Evolutionary conservation across 1,284 basidiomycete species (phyloP).

Genomic region (Trametes versicolor): DNA sequence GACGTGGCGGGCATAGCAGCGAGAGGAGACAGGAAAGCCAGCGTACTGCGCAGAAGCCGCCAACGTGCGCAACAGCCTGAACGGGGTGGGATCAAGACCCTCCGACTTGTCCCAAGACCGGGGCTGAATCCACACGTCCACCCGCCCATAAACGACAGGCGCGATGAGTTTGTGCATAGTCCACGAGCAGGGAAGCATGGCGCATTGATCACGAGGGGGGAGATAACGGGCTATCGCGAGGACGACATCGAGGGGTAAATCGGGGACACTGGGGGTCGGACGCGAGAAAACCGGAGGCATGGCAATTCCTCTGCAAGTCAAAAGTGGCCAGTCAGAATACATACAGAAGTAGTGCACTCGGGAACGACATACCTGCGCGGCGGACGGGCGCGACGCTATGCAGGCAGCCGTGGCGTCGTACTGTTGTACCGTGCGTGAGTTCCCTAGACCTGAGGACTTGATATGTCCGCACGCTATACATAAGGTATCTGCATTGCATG

Average conservation of each 20-base stretch:
- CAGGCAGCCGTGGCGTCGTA: too few species aligned
- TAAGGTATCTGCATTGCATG: too few species aligned
- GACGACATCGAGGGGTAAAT: not conserved
- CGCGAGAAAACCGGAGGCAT: not conserved
- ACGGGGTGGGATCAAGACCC: not conserved
- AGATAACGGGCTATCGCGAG: not conserved
- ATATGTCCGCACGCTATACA: too few species aligned
- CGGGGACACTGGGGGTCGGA: not conserved
- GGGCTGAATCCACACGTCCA: not conserved
- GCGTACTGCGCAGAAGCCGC: not conserved
- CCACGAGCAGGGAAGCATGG: not conserved
- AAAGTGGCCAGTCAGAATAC: too few species aligned
- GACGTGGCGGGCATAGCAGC: not conserved
- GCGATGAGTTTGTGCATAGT: not conserved
- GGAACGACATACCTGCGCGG: too few species aligned
- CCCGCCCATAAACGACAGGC: not conserved
- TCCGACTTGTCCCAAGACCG: not conserved
- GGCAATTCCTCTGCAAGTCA: too few species aligned
- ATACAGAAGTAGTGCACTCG: too few species aligned
- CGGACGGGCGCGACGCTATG: too few species aligned
- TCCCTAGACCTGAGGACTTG: too few species aligned
- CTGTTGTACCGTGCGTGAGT: too few species aligned
- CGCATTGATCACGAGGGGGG: not conserved
- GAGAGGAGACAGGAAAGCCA: not conserved
- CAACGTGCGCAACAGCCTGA: not conserved